phyloP scores from a whole-genome alignment of 495 filamentous ascomycete genomes.

The Neohortaea acidophila region DNA sequence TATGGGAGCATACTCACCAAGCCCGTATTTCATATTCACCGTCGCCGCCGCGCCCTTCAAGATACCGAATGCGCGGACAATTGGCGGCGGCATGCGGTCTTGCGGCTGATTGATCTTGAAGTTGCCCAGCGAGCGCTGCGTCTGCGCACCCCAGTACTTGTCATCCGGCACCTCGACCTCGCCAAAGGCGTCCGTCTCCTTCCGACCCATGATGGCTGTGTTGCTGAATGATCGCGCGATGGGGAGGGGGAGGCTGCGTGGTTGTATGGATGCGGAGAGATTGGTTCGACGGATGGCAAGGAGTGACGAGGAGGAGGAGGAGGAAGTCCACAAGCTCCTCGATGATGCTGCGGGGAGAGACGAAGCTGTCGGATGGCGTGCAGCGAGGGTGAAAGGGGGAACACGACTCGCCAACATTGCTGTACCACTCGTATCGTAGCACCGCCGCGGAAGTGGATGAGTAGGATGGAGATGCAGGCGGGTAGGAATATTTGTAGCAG shows the following conservation, averaged over 20 bases:
- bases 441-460: too few species aligned
- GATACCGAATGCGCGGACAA: conserved; percentile 88
- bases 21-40: conserved; percentile 89
- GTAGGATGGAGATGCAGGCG: too few species aligned
- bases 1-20: conserved; percentile 50
- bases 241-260: not conserved
- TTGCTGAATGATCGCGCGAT: conserved; percentile 13
- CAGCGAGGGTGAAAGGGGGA: not conserved
- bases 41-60: conserved; percentile 92
- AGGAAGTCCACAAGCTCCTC: too few species aligned
- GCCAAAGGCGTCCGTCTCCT: conserved; percentile 93
- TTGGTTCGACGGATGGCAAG: too few species aligned
- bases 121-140: conserved; percentile 90
- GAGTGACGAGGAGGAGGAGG: too few species aligned
- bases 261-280: not conserved
- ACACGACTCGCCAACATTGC: too few species aligned
- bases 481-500: too few species aligned
- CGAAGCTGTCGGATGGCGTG: too few species aligned
- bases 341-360: too few species aligned
- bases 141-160: conserved; percentile 99
- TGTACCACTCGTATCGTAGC: too few species aligned
- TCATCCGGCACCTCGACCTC: conserved; percentile 78
- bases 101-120: conserved; percentile 98
- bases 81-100: conserved; percentile 90
- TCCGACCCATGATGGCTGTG: conserved; percentile 35